A percentile compares a stretch with the other conserved stretches of the same genome.
Evolutionary conservation across 1,284 basidiomycete genomes (phyloP).

Genomic region (Tilletia setariae): DNA sequence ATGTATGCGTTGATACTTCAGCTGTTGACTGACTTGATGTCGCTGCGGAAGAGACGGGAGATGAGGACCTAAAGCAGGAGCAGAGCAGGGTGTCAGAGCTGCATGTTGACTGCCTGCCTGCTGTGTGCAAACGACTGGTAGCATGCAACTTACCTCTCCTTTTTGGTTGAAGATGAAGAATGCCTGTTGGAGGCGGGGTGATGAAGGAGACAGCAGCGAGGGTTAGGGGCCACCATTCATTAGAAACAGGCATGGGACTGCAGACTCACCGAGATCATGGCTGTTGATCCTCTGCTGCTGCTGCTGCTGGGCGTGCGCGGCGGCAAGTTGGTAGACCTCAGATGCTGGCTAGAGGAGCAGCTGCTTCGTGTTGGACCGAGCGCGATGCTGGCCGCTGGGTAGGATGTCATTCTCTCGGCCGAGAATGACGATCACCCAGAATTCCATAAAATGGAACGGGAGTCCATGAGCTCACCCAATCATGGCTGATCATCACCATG

Average conservation of each 20-base stretch:
- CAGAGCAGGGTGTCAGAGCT: neutral
- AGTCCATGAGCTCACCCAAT: no score
- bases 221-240: neutral
- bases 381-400: no score
- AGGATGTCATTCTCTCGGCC: no score
- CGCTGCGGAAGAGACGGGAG: constrained; percentile 47
- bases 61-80: constrained; percentile 37
- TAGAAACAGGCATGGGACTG: neutral
- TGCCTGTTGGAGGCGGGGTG: constrained; percentile 70
- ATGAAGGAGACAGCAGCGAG: constrained; percentile 18
- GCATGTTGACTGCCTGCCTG: neutral
- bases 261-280: constrained; percentile 22
- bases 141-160: constrained; percentile 71
- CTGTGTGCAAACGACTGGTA: no score
- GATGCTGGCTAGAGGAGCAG: no score
- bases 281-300: no score
- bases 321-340: neutral
- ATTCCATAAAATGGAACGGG: no score
- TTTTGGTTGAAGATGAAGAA: constrained; percentile 99
- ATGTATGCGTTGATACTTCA: neutral
- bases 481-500: no score
- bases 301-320: no score
- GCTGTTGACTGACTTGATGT: constrained; percentile 34
- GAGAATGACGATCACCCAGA: no score
- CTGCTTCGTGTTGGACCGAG: no score